Conservation (phyloP, 768 basidiomycete species). For the Kwoniella sp. region DNA sequence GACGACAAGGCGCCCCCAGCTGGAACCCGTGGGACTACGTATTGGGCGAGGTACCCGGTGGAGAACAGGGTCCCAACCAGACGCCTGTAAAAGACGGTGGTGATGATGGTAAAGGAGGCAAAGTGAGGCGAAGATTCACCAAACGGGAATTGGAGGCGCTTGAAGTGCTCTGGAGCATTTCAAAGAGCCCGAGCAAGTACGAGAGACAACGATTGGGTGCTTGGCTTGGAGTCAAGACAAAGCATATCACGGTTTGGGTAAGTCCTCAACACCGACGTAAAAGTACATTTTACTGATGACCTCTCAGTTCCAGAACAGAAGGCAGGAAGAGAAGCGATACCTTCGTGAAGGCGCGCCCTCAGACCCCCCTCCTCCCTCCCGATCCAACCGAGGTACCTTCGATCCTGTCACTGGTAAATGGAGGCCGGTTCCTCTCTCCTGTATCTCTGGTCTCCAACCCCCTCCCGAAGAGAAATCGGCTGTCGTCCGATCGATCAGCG, state of each 20-base stretch:
- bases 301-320: conserved; percentile 34
- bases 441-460: conserved; percentile 29
- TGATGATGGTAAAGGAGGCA: conserved; percentile 23
- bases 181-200: conserved; percentile 33
- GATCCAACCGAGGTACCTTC: conserved; percentile 31
- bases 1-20: conserved; percentile 26
- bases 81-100: conserved; percentile 16
- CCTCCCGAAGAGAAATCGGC: conserved; percentile 25
- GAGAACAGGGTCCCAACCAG: conserved; percentile 15
- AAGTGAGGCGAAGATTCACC: conserved; percentile 31
- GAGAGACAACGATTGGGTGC: conserved; percentile 37
- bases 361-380: conserved; percentile 23
- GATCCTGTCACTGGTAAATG: conserved; percentile 42
- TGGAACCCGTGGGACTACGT: conserved; percentile 43
- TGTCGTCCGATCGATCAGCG: conserved; percentile 23
- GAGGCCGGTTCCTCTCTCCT: conserved; percentile 30
- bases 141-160: conserved; percentile 31
- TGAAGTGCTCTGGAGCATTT: conserved; percentile 35
- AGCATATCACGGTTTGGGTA: conserved; percentile 42
- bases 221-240: conserved; percentile 39
- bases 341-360: conserved; percentile 17
- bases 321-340: conserved; percentile 37
- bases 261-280: no score
- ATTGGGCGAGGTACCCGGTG: conserved; percentile 22
- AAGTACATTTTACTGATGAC: not conserved